Evolutionary conservation across 148 eudicot species (phyloP).

Genomic region (Fagopyrum homotropicum): DNA sequence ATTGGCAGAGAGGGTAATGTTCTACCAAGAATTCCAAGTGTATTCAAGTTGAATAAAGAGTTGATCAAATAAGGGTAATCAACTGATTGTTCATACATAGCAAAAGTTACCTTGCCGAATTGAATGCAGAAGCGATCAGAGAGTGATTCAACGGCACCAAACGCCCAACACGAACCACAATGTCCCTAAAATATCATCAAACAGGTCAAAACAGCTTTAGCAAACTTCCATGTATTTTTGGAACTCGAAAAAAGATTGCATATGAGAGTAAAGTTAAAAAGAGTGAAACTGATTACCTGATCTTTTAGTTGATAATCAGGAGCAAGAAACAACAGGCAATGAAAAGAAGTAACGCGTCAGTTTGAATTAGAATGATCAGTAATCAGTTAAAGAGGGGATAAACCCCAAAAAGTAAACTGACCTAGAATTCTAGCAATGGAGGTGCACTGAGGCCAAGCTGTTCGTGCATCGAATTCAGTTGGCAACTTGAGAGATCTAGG

Average conservation of each 20-base stretch:
- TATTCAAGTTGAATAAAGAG: background rate
- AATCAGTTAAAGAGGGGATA: background rate
- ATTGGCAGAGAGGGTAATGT: slow-evolving; percentile 65
- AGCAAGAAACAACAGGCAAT: slow-evolving; percentile 1
- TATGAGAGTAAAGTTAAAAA: background rate
- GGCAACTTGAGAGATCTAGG: slow-evolving; percentile 52
- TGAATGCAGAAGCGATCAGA: slow-evolving; percentile 88
- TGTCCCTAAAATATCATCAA: slow-evolving; percentile 47
- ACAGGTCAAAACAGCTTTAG: background rate
- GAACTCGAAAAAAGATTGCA: background rate
- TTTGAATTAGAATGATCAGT: background rate
- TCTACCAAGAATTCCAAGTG: slow-evolving; percentile 32
- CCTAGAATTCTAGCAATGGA: slow-evolving; percentile 75
- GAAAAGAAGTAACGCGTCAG: background rate
- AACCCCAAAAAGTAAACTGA: slow-evolving; percentile 25
- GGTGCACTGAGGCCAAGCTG: slow-evolving; percentile 73
- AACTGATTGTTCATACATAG: background rate
- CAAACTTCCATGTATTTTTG: background rate
- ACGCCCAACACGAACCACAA: slow-evolving; percentile 99
- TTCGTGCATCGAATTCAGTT: slow-evolving; percentile 64
- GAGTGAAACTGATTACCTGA: slow-evolving; percentile 37
- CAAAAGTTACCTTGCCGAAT: slow-evolving; percentile 40
- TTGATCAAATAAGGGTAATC: background rate
- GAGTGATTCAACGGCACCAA: slow-evolving; percentile 87
- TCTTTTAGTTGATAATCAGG: slow-evolving; percentile 24